Evolutionary conservation across 805 yeast genomes (phyloP).

Genomic region (Limtongia smithiae): DNA sequence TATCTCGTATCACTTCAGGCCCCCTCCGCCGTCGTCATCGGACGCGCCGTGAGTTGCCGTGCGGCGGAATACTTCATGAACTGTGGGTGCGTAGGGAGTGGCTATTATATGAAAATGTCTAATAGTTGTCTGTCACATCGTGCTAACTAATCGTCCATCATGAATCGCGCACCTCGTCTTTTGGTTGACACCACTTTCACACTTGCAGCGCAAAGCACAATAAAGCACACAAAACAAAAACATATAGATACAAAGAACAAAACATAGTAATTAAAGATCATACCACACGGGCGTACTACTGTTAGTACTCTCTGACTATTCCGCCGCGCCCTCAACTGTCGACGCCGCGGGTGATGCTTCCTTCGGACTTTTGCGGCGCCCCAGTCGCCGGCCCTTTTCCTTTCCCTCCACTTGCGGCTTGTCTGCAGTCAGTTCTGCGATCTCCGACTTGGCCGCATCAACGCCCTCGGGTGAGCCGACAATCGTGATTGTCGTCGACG

Average conservation of each 20-base stretch:
- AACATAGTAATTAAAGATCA: neutral
- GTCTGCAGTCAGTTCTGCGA: slow-evolving; percentile 15
- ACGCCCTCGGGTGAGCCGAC: slow-evolving; percentile 20
- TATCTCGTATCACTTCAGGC: too few relatives aligned
- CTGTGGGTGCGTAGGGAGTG: too few relatives aligned
- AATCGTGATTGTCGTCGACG: slow-evolving; percentile 13
- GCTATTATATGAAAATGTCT: too few relatives aligned
- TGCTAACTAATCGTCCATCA: too few relatives aligned
- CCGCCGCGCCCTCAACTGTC: neutral
- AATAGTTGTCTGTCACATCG: too few relatives aligned
- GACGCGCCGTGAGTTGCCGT: too few relatives aligned
- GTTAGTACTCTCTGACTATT: neutral
- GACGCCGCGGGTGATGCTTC: neutral
- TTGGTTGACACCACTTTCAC: too few relatives aligned
- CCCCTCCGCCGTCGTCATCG: too few relatives aligned
- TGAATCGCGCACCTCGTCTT: too few relatives aligned
- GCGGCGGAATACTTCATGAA: too few relatives aligned
- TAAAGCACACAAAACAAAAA: neutral
- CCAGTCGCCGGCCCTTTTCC: slow-evolving; percentile 6
- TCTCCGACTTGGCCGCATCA: slow-evolving; percentile 22
- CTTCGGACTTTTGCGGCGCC: slow-evolving; percentile 1
- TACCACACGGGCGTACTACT: too few relatives aligned
- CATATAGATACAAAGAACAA: neutral
- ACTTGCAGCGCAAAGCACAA: too few relatives aligned
- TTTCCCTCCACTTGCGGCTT: slow-evolving; percentile 7